phyloP scores from a whole-genome alignment of 2,329 filamentous ascomycete genomes.

The Fusarium sp. region DNA sequence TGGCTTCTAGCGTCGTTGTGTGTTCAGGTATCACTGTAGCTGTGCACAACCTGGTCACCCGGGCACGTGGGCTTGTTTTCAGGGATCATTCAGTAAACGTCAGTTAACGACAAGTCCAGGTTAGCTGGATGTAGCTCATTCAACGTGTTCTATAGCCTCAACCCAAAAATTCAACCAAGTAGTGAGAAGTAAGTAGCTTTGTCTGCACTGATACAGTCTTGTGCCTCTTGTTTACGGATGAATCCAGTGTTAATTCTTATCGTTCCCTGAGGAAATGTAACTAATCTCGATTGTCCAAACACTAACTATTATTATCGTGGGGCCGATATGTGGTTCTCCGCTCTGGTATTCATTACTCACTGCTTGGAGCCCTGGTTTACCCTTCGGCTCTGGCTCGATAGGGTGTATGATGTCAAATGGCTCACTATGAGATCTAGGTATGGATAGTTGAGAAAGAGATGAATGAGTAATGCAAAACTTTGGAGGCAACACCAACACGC shows the following conservation, averaged over 20 bases:
- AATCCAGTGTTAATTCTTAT: background rate
- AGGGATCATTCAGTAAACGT: constrained; percentile 25
- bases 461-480: background rate
- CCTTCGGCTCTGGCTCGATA: constrained; percentile 8
- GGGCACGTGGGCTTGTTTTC: constrained; percentile 40
- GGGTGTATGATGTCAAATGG: constrained; percentile 16
- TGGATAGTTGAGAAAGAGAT: background rate
- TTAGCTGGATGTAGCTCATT: constrained; percentile 11
- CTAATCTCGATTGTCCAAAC: constrained; percentile 13
- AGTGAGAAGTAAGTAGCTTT: background rate
- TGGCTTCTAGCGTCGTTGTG: constrained; percentile 22
- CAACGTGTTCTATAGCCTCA: background rate
- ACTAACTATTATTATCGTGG: constrained; percentile 1
- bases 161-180: background rate
- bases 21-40: constrained; percentile 36
- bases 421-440: background rate
- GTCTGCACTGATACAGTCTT: background rate
- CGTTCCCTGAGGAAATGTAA: background rate
- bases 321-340: constrained; percentile 13
- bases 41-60: constrained; percentile 21
- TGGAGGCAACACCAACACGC: background rate
- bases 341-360: background rate
- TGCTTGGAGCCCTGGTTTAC: background rate
- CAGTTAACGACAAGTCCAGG: constrained; percentile 19
- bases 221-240: background rate